Conservation (phyloP, 768 basidiomycete genomes). For the Mycena kentingensis region DNA sequence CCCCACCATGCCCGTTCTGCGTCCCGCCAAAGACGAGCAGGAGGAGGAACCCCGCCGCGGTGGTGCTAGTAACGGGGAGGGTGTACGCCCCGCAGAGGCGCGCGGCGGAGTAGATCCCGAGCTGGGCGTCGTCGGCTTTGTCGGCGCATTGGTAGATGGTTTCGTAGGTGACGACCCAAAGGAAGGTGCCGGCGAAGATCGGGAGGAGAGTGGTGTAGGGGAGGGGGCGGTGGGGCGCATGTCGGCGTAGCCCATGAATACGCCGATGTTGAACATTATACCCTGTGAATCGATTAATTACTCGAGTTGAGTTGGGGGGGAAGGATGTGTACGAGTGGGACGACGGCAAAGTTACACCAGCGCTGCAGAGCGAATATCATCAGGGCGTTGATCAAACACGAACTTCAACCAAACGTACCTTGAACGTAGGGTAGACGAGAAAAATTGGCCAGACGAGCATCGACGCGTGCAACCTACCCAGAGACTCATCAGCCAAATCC, state of each 20-base stretch:
- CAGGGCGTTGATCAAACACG: neutral
- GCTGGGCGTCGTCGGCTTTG: conserved; percentile 54
- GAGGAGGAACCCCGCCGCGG: conserved; percentile 47
- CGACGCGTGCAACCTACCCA: conserved; percentile 24
- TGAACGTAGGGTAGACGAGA: conserved; percentile 36
- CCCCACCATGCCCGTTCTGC: conserved; percentile 42
- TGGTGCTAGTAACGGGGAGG: conserved; percentile 45
- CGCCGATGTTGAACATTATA: conserved; percentile 32
- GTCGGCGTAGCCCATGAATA: conserved; percentile 35
- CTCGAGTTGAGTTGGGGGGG: neutral
- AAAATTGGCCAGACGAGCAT: conserved; percentile 33
- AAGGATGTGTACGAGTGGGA: conserved; percentile 26
- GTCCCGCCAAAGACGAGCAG: conserved; percentile 46
- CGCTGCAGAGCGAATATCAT: conserved; percentile 16
- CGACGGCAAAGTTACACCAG: conserved; percentile 32
- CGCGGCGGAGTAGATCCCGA: conserved; percentile 63
- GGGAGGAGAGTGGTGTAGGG: conserved; percentile 27
- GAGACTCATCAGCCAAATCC: neutral
- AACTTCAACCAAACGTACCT: conserved; percentile 22
- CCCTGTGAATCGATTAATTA: conserved; percentile 23
- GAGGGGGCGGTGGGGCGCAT: conserved; percentile 23
- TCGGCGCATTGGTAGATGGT: conserved; percentile 43
- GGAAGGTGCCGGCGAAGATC: conserved; percentile 27
- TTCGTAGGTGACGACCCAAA: conserved; percentile 35
- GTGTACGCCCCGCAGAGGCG: conserved; percentile 51